These are phyloP conservation scores for Tylopilus vinaceipallidus DNA, from an alignment of 768 basidiomycete species.

Conservation along the genomic window DNA sequence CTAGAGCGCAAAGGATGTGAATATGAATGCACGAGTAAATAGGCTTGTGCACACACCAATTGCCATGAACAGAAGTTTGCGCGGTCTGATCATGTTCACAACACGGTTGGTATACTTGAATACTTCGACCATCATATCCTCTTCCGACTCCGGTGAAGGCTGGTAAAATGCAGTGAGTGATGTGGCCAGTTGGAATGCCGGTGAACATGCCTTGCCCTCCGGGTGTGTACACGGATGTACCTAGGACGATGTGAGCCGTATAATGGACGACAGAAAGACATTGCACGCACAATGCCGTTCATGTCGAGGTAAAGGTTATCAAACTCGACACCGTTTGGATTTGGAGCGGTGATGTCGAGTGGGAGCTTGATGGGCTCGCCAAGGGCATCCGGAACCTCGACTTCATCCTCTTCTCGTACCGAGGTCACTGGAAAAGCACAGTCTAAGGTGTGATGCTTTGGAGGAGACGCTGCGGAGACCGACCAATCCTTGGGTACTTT, in stretches of 20 bases:
- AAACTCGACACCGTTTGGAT: slow-evolving; percentile 95
- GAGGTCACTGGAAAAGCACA: slow-evolving; percentile 50
- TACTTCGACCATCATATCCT: slow-evolving; percentile 98
- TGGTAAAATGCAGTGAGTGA: slow-evolving; percentile 28
- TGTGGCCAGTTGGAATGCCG: neutral
- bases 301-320: slow-evolving; percentile 98
- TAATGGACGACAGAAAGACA: neutral
- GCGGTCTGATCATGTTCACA: slow-evolving; percentile 94
- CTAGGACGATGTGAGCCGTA: slow-evolving; percentile 34
- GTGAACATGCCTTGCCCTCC: slow-evolving; percentile 75
- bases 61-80: slow-evolving; percentile 97
- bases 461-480: slow-evolving; percentile 24
- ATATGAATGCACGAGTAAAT: neutral
- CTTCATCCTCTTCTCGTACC: slow-evolving; percentile 84
- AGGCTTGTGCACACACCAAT: slow-evolving; percentile 65
- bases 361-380: slow-evolving; percentile 71
- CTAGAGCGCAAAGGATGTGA: slow-evolving; percentile 38
- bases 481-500: slow-evolving; percentile 97
- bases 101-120: slow-evolving; percentile 97
- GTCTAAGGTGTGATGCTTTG: neutral
- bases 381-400: slow-evolving; percentile 60
- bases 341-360: slow-evolving; percentile 72
- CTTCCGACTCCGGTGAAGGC: slow-evolving; percentile 96
- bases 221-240: slow-evolving; percentile 99
- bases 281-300: slow-evolving; percentile 86